phyloP scores from a whole-genome alignment of 2,329 filamentous ascomycete genomes.

The Tolypocladium inflatum region DNA sequence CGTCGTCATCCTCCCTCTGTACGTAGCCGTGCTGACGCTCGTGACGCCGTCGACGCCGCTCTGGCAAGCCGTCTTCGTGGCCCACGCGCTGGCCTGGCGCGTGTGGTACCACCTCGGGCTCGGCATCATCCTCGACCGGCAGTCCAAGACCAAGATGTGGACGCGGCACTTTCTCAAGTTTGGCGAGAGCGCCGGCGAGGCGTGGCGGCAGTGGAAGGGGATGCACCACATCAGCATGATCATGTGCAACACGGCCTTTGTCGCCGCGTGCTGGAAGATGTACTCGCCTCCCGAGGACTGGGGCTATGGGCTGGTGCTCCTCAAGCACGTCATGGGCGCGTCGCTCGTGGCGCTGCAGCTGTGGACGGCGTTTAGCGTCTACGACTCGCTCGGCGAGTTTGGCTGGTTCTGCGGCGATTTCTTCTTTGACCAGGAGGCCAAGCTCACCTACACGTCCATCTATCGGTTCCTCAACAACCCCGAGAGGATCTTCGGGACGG shows the following conservation, averaged over 20 bases:
- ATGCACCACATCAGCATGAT: constrained; percentile 89
- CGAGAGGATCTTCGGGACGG: constrained; percentile 84
- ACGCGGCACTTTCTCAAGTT: constrained; percentile 97
- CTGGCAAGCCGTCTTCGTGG: constrained; percentile 71
- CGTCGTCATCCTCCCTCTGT: constrained; percentile 65
- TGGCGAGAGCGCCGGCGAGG: constrained; percentile 81
- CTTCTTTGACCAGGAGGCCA: constrained; percentile 84
- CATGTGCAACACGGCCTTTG: constrained; percentile 81
- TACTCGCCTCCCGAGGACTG: constrained; percentile 81
- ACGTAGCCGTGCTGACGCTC: constrained; percentile 64
- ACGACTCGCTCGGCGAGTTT: constrained; percentile 92
- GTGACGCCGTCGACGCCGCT: constrained; percentile 67
- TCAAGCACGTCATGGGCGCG: constrained; percentile 78
- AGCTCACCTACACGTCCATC: constrained; percentile 91
- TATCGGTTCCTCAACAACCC: constrained; percentile 98
- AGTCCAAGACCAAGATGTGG: constrained; percentile 89
- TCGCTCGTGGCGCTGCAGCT: constrained; percentile 77
- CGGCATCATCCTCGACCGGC: constrained; percentile 72
- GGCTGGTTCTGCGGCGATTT: constrained; percentile 99
- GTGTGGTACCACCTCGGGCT: constrained; percentile 88
- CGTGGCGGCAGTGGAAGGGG: constrained; percentile 96
- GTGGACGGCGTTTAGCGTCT: constrained; percentile 89
- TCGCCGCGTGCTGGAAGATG: constrained; percentile 93
- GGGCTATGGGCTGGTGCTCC: constrained; percentile 73
- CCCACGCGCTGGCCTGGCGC: constrained; percentile 74